Conservation (phyloP, 2,329 filamentous ascomycete species). For the Aureobasidium sp. region DNA sequence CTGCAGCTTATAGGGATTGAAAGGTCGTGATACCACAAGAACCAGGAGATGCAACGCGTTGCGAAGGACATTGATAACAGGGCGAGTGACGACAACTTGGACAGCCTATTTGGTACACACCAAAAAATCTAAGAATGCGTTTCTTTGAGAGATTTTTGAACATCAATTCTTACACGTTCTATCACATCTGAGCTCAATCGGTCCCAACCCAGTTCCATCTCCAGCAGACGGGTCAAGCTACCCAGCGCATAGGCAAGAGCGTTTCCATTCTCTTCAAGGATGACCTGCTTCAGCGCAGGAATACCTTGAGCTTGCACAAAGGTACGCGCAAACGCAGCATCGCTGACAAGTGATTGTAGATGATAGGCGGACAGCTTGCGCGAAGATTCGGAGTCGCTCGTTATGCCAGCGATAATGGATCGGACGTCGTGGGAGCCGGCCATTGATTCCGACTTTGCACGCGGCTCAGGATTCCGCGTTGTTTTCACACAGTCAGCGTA, state of each 20-base stretch:
- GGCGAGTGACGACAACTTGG: constrained; percentile 88
- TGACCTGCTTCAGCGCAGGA: constrained; percentile 70
- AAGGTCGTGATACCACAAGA: constrained; percentile 81
- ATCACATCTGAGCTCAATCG: constrained; percentile 68
- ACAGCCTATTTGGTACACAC: constrained; percentile 50
- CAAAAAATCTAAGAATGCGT: constrained; percentile 13
- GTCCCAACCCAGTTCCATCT: constrained; percentile 98
- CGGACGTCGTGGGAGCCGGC: constrained; percentile 28
- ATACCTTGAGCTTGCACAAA: constrained; percentile 89
- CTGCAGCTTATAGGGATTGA: constrained; percentile 16
- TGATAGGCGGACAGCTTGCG: constrained; percentile 99
- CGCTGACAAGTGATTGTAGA: constrained; percentile 88
- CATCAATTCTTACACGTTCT: constrained; percentile 47
- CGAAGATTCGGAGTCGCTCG: constrained; percentile 71
- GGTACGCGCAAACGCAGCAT: constrained; percentile 91
- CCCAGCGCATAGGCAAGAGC: constrained; percentile 93
- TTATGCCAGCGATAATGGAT: constrained; percentile 46
- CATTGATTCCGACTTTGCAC: constrained; percentile 19
- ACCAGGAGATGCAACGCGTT: constrained; percentile 96
- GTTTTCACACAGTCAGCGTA: neutral
- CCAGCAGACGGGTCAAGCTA: constrained; percentile 76
- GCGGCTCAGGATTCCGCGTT: constrained; percentile 2
- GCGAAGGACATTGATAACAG: constrained; percentile 91
- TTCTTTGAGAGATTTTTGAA: neutral
- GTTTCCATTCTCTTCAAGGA: constrained; percentile 81